Evolutionary conservation across 1,284 basidiomycete species (phyloP), one percentile per base, ranked within the genome.

Genomic region (Abortiporus biennis): DNA sequence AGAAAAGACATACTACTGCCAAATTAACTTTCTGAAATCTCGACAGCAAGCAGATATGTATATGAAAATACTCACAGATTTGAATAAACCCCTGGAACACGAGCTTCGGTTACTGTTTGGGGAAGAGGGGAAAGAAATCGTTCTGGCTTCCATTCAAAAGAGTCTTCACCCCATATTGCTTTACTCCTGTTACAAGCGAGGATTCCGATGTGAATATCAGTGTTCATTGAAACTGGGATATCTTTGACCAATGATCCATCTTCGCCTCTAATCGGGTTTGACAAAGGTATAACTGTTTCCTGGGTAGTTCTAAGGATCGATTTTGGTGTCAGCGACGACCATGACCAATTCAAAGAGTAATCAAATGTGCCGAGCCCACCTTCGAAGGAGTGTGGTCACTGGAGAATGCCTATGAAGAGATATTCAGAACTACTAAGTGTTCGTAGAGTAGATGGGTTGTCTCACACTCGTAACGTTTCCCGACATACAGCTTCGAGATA

Each of bases 121-220:
- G 54, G 53, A 5, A 56, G 44, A 2, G 50, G 47, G n/a, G 46
- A 37, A 2, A 60, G 44, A 54, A 56, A 59, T 2, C 57, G 52
- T 32, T 58, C 54, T 1, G 57, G 56, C 69, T 58, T 71, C 61
- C 72, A 79, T 37, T 76, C 68, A 15, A 47, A 45, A 4, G 72
- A 67, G 51, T 80, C 76, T 31, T 69, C 63, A 4, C 78, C 77
- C 77, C 78, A 80, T 3, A 78, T 56, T 1, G 61, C 56, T 45
- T 65, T 67, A 32, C 61, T 55, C 9, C 62, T 53, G 49, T 80
- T 78, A 32, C 75, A 48, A 0, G 62, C 55, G 2, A 63, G 46
- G 12, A 77, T 69, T 2, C 76, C 72, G 15, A 78, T 60, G 8
- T 68, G 42, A 0, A 77, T 47, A 0, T 55, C 50, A 39, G 76